Percentiles rank a stretch among this genome's conserved stretches.
Evolutionary conservation across 139 green algal genomes (phyloP).

Genomic region (Micromonas pusilla): DNA sequence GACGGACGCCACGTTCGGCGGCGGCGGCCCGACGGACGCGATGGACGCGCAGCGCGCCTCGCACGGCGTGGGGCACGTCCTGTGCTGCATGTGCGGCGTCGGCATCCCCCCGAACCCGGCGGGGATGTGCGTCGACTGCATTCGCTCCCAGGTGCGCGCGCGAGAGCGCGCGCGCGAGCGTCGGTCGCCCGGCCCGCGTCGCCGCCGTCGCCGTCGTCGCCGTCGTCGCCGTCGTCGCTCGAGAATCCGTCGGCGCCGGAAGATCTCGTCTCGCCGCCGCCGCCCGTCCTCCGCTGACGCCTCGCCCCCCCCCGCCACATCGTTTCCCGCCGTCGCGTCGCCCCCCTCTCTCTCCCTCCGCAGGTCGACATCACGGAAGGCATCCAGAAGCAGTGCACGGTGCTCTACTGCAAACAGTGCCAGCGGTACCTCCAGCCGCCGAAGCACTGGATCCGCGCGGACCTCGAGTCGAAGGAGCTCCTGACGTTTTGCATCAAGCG

Average conservation of each 20-base stretch:
- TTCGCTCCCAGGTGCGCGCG: constrained; percentile 44
- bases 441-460: constrained; percentile 84
- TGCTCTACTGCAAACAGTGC: constrained; percentile 89
- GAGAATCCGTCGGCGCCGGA: neutral
- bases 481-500: constrained; percentile 94
- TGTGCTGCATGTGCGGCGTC: constrained; percentile 92
- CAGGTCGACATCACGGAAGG: constrained; percentile 97
- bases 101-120: constrained; percentile 82
- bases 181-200: neutral
- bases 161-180: neutral
- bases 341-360: constrained; percentile 22
- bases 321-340: neutral
- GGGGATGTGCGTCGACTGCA: constrained; percentile 98
- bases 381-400: constrained; percentile 82
- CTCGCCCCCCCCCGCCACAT: neutral
- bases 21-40: neutral
- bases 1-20: neutral
- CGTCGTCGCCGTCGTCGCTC: neutral
- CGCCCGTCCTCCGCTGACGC: neutral
- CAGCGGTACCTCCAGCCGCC: constrained; percentile 89
- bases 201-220: neutral
- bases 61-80: constrained; percentile 28
- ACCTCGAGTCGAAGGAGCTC: constrained; percentile 92
- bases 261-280: too few species aligned
- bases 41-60: too few species aligned